Evolutionary conservation across 805 yeast species (phyloP).

Genomic region (Candida peoriensis): DNA sequence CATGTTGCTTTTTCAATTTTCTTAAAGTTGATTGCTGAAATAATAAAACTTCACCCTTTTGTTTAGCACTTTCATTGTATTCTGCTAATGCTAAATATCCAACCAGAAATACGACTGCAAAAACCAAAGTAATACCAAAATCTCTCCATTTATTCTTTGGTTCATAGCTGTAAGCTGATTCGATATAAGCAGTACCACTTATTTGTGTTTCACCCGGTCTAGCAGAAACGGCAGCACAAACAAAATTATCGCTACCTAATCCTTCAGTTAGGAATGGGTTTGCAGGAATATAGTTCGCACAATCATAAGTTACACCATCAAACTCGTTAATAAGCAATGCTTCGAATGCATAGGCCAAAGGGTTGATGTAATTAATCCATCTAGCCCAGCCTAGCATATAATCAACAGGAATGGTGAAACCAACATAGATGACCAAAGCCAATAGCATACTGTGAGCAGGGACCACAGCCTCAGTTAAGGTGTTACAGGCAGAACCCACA

Average conservation of each 20-base stretch:
- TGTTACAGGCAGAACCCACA: conserved; percentile 42
- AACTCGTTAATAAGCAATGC: conserved; percentile 56
- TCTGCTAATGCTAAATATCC: conserved; percentile 54
- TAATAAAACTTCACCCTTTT: conserved; percentile 65
- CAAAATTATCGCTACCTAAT: conserved; percentile 27
- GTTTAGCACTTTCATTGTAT: conserved; percentile 54
- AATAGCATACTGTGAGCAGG: conserved; percentile 49
- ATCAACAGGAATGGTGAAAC: conserved; percentile 54
- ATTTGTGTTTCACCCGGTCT: conserved; percentile 44
- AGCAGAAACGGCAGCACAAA: conserved; percentile 57
- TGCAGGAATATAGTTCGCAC: conserved; percentile 45
- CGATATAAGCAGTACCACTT: conserved; percentile 46
- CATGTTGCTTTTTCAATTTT: conserved; percentile 38
- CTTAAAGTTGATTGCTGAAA: conserved; percentile 47
- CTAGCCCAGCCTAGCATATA: conserved; percentile 59
- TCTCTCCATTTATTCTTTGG: conserved; percentile 56
- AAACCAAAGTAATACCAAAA: conserved; percentile 57
- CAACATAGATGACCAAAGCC: conserved; percentile 46
- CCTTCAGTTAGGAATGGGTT: conserved; percentile 15
- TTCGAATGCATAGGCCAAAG: conserved; percentile 54
- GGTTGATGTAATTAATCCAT: conserved; percentile 60
- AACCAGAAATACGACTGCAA: conserved; percentile 45
- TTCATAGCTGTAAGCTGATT: conserved; percentile 39
- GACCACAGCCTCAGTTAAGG: conserved; percentile 51
- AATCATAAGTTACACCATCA: conserved; percentile 38